These are phyloP conservation scores for Myxozyma mucilagina DNA, from an alignment of 805 yeast genomes.

Conservation along the genomic window DNA sequence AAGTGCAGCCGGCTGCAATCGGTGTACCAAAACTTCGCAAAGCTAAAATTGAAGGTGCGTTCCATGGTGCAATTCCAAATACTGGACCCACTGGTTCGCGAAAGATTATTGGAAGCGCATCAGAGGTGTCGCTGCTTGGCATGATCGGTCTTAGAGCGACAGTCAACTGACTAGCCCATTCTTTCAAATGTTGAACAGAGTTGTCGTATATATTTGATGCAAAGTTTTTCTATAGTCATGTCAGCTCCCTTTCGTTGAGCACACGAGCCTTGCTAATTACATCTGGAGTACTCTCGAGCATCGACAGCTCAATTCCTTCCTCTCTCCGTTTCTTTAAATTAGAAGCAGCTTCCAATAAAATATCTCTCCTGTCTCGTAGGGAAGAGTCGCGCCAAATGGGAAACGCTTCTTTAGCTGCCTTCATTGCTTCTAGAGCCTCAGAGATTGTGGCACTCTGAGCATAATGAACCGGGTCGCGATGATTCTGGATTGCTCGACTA, in stretches of 20 bases:
- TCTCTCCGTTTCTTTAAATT: conserved; percentile 6
- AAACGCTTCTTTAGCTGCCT: conserved; percentile 15
- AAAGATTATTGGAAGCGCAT: conserved; percentile 16
- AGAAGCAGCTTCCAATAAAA: conserved; percentile 18
- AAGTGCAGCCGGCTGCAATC: conserved; percentile 78
- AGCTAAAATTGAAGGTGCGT: conserved; percentile 81
- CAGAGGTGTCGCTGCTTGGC: conserved; percentile 10
- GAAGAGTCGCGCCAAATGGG: conserved; percentile 11
- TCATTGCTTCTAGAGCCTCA: conserved; percentile 14
- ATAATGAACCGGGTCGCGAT: conserved; percentile 3
- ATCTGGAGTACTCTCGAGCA: conserved; percentile 18
- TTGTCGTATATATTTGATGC: conserved; percentile 13
- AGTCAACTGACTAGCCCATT: conserved; percentile 20
- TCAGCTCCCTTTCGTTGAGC: not conserved
- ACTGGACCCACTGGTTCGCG: conserved; percentile 81
- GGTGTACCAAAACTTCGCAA: conserved; percentile 85
- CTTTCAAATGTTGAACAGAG: conserved; percentile 10
- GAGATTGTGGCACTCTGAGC: conserved; percentile 25
- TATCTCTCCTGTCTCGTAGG: conserved; percentile 12
- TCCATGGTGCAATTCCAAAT: conserved; percentile 87
- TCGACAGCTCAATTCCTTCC: conserved; percentile 22
- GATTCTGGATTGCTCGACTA: not conserved
- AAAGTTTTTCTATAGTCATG: conserved; percentile 4
- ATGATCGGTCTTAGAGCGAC: conserved; percentile 11
- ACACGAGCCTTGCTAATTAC: not conserved